Percentiles rank a stretch among this genome's conserved stretches.
These are phyloP conservation scores for Staphylotrichum tortipilum DNA, from an alignment of 495 filamentous ascomycete species.

Conservation along the genomic window DNA sequence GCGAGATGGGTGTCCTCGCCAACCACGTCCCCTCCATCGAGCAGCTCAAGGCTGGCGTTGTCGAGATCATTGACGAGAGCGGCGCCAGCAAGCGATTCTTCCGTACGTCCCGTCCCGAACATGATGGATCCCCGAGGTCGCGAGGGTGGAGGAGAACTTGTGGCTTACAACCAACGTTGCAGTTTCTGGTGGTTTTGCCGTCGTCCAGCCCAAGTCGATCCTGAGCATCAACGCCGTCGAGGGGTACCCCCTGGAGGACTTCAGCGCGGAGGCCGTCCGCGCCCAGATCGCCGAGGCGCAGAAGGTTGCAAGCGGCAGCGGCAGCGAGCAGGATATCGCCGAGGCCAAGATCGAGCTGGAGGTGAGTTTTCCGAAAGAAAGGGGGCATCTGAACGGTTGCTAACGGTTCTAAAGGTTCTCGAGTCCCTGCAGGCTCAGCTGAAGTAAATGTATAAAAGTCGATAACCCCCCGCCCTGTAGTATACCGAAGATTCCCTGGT, in stretches of 20 bases:
- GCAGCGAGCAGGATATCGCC: conserved; percentile 94
- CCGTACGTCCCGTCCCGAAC: conserved; percentile 57
- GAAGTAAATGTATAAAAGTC: conserved; percentile 48
- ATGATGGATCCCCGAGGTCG: neutral
- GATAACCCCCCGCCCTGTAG: conserved; percentile 21
- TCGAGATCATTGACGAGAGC: conserved; percentile 93
- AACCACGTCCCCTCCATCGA: conserved; percentile 99
- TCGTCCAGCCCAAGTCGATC: conserved; percentile 89
- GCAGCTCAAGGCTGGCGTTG: conserved; percentile 91
- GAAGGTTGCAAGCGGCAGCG: conserved; percentile 82
- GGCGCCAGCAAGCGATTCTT: conserved; percentile 93
- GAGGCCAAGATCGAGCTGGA: conserved; percentile 98
- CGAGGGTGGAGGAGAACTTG: neutral
- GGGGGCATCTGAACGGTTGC: neutral
- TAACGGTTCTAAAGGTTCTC: conserved; percentile 24
- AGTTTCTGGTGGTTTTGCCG: conserved; percentile 96
- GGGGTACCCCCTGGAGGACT: conserved; percentile 88
- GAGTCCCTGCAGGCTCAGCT: conserved; percentile 62
- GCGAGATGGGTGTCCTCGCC: conserved; percentile 98
- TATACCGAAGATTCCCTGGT: conserved; percentile 28
- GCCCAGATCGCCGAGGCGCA: conserved; percentile 85
- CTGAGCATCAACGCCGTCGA: conserved; percentile 98
- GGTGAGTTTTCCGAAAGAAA: conserved; percentile 45
- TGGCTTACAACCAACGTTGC: conserved; percentile 6
- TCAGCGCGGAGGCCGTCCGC: conserved; percentile 75